Evolutionary conservation across 1,139 yeast species (phyloP).

Genomic region (Yamadazyma trypodendri): DNA sequence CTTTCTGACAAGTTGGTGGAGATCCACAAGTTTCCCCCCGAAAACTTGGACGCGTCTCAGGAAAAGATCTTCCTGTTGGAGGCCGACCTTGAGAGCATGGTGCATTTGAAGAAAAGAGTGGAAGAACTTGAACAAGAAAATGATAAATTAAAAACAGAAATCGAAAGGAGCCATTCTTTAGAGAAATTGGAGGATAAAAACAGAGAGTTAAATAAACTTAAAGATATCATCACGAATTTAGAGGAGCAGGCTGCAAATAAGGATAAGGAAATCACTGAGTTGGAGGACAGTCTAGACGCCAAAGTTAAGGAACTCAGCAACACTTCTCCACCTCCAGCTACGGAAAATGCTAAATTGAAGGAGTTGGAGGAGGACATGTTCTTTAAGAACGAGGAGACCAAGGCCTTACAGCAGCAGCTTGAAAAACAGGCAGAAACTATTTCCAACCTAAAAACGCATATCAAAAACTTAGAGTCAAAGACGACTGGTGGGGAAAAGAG

Average conservation of each 20-base stretch:
- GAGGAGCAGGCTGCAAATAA: constrained; percentile 19
- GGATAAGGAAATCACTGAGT: constrained; percentile 12
- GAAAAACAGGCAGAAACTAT: constrained; percentile 13
- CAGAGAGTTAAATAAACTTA: constrained; percentile 12
- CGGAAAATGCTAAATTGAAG: constrained; percentile 4
- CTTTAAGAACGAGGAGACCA: constrained; percentile 17
- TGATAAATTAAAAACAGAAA: constrained; percentile 12
- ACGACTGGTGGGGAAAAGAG: not conserved
- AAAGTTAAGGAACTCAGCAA: constrained; percentile 8
- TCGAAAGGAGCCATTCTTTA: constrained; percentile 14
- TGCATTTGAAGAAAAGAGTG: constrained; percentile 5
- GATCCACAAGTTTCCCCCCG: constrained; percentile 13
- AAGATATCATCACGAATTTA: constrained; percentile 22
- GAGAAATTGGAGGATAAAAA: constrained; percentile 18
- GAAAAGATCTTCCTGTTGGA: constrained; percentile 8
- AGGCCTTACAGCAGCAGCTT: constrained; percentile 17
- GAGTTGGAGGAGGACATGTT: constrained; percentile 14
- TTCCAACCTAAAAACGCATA: constrained; percentile 12
- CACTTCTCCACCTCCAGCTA: not conserved
- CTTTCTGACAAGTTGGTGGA: constrained; percentile 14
- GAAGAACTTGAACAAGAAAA: constrained; percentile 12
- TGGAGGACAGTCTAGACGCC: constrained; percentile 10
- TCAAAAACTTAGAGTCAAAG: constrained; percentile 10
- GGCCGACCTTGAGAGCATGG: constrained; percentile 8
- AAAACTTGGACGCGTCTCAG: constrained; percentile 4